phyloP scores from a whole-genome alignment of 441 rosid genomes.

The Pelargonium myrrhifolium region DNA sequence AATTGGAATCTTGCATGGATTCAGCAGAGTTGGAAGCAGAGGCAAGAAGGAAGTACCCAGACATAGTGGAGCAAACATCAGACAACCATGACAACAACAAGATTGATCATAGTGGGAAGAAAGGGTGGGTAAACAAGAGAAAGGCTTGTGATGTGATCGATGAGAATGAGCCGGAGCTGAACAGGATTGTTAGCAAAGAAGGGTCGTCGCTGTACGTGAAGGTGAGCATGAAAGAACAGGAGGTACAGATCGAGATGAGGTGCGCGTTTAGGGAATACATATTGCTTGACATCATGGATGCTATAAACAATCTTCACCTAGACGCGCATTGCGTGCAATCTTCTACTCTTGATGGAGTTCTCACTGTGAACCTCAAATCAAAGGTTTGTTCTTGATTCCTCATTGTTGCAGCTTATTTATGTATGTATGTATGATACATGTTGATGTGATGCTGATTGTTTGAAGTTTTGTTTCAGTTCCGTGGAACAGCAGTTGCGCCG shows the following conservation, averaged over 20 bases:
- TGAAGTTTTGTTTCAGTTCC: conserved; percentile 40
- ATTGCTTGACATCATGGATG: conserved; percentile 68
- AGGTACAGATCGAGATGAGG: conserved; percentile 54
- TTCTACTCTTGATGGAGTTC: conserved; percentile 45
- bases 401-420: too few species aligned
- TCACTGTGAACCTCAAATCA: conserved; percentile 48
- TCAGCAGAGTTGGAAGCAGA: conserved; percentile 38
- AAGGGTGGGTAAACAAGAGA: conserved; percentile 47
- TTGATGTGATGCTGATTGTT: background rate
- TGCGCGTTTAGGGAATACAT: conserved; percentile 58
- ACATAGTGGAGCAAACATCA: conserved; percentile 51
- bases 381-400: conserved; percentile 33
- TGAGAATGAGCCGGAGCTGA: conserved; percentile 25
- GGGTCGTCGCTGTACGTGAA: conserved; percentile 34
- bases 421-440: too few species aligned
- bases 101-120: conserved; percentile 35
- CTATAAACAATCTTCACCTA: conserved; percentile 54
- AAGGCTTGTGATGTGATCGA: conserved; percentile 38
- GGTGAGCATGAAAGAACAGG: conserved; percentile 51
- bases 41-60: conserved; percentile 34
- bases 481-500: conserved; percentile 52
- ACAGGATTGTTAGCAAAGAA: conserved; percentile 20
- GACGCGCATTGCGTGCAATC: conserved; percentile 59
- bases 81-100: conserved; percentile 45
- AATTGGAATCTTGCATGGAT: conserved; percentile 64